These are phyloP conservation scores for Effrenium voratum DNA, from an alignment of 73 alveolate genomes.

Conservation along the genomic window DNA sequence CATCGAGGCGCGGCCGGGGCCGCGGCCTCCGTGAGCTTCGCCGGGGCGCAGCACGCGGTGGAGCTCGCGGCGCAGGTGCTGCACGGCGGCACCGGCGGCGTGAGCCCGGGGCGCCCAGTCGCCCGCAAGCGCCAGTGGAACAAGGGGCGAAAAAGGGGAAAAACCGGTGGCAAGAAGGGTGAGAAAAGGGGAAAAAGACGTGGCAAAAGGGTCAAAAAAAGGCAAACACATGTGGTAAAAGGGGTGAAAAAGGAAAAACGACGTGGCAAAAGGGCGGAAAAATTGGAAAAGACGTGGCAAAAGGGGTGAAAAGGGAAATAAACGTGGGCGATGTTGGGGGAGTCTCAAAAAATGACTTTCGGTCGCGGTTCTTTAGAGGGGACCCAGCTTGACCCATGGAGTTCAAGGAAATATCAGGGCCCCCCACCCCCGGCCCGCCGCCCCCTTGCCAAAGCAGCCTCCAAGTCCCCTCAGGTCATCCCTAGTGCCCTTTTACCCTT, in stretches of 20 bases:
- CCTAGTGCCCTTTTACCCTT: too few species aligned
- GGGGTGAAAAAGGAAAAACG: neutral
- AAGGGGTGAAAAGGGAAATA: too few species aligned
- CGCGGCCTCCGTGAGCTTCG: conserved; percentile 42
- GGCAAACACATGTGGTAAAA: neutral
- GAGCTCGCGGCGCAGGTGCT: conserved; percentile 42
- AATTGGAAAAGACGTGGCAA: neutral
- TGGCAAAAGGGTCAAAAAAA: neutral
- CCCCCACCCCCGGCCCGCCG: too few species aligned
- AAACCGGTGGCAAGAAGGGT: neutral
- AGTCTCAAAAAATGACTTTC: too few species aligned
- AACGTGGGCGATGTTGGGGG: too few species aligned
- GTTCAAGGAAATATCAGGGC: too few species aligned
- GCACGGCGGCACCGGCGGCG: conserved; percentile 17
- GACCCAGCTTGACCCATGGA: too few species aligned
- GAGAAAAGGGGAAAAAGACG: neutral
- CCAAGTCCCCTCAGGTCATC: too few species aligned
- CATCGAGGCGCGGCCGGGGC: conserved; percentile 15
- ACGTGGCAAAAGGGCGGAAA: neutral
- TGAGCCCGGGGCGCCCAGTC: too few species aligned
- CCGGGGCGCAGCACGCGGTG: conserved; percentile 46
- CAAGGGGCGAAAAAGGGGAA: neutral
- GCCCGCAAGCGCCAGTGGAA: too few species aligned
- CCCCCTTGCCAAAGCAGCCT: too few species aligned
- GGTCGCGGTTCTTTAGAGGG: too few species aligned